A percentile compares a stretch with the other conserved stretches of the same genome.
phyloP scores from a whole-genome alignment of 2,329 filamentous ascomycete species.

The Ceratocystis cacaofunesta region DNA sequence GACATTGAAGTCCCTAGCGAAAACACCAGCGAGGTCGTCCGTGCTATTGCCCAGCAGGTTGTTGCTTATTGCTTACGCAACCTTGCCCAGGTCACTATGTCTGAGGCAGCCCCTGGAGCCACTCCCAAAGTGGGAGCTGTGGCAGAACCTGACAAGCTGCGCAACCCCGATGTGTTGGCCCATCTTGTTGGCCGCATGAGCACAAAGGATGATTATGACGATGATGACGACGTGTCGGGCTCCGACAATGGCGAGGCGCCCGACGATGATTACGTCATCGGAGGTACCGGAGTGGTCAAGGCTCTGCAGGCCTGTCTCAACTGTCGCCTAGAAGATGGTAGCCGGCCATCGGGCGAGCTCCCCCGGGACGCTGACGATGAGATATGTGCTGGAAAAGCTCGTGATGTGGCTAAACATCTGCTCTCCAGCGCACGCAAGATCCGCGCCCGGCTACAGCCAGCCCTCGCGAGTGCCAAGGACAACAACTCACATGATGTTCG shows the following conservation, averaged over 20 bases:
- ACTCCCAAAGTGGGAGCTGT: constrained; percentile 22
- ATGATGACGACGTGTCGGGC: constrained; percentile 38
- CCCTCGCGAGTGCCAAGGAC: constrained; percentile 58
- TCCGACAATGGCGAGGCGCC: constrained; percentile 39
- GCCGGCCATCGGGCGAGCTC: constrained; percentile 36
- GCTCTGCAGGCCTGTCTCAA: constrained; percentile 84
- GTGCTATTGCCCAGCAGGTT: constrained; percentile 84
- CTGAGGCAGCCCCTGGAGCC: constrained; percentile 38
- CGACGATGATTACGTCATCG: constrained; percentile 90
- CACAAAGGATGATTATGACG: constrained; percentile 36
- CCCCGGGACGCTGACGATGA: constrained; percentile 2
- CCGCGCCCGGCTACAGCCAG: constrained; percentile 64
- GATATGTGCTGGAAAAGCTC: constrained; percentile 46
- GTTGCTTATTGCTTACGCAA: constrained; percentile 88
- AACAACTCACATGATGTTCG: constrained; percentile 60
- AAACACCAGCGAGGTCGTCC: constrained; percentile 78
- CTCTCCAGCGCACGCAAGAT: constrained; percentile 83
- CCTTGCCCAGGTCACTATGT: constrained; percentile 62
- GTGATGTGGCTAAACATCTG: constrained; percentile 86
- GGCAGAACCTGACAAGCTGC: constrained; percentile 8
- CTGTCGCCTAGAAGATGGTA: constrained; percentile 45
- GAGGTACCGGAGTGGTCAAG: constrained; percentile 88
- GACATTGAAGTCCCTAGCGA: constrained; percentile 78
- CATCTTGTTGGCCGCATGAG: constrained; percentile 66
- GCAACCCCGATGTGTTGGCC: constrained; percentile 64